A percentile compares a stretch with the other conserved stretches of the same genome.
These are phyloP conservation scores for Cladophialophora carrionii DNA, from an alignment of 2,329 filamentous ascomycete species.

Conservation along the genomic window DNA sequence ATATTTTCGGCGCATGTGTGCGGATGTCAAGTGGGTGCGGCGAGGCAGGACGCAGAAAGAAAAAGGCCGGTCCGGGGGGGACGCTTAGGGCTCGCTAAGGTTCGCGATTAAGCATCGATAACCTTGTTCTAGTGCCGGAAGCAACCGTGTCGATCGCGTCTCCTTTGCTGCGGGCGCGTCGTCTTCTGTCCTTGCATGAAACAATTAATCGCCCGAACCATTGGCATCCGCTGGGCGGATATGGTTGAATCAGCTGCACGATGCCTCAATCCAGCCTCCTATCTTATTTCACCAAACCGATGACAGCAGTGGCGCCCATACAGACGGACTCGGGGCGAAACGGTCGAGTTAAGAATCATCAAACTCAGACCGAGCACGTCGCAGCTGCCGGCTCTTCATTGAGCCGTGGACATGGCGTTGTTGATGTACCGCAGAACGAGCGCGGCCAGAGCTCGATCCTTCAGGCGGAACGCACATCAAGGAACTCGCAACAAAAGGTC, in stretches of 20 bases:
- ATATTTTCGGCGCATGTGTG: background rate
- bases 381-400: background rate
- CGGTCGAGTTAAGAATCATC: background rate
- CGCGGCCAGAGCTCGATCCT: background rate
- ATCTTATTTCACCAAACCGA: slow-evolving; percentile 29
- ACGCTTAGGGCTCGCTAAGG: slow-evolving; percentile 16
- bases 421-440: background rate
- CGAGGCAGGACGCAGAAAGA: slow-evolving; percentile 16
- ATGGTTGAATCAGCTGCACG: background rate
- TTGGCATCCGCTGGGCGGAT: background rate
- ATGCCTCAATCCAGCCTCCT: slow-evolving; percentile 33
- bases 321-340: background rate
- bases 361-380: background rate
- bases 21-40: slow-evolving; percentile 7
- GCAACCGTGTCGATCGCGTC: slow-evolving; percentile 10
- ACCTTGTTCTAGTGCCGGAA: slow-evolving; percentile 27
- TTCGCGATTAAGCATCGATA: slow-evolving; percentile 23
- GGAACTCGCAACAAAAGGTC: background rate
- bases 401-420: background rate
- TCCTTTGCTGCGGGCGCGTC: background rate
- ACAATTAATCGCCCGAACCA: background rate
- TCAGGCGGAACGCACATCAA: background rate
- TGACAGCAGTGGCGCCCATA: slow-evolving; percentile 13
- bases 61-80: slow-evolving; percentile 19
- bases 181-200: background rate